These are phyloP conservation scores for Neocallimastix lanati DNA, from an alignment of 192 early-diverging fungal species.

Conservation along the genomic window DNA sequence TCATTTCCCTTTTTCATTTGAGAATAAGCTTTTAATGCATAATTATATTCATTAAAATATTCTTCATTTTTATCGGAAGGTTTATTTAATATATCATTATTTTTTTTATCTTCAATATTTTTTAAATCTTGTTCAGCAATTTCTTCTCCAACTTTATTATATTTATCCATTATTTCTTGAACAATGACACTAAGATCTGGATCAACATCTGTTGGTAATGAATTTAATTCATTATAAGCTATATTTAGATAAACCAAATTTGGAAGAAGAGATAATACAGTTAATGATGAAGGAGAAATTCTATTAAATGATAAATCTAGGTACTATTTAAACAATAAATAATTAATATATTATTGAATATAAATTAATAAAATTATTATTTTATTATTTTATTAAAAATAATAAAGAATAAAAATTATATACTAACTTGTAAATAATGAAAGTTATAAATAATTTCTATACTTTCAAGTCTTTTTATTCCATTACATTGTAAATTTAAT, in stretches of 20 bases:
- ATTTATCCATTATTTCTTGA: slow-evolving; percentile 26
- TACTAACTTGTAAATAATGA: slow-evolving; percentile 13
- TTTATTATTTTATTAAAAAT: too few relatives aligned
- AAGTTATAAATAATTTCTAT: slow-evolving; percentile 28
- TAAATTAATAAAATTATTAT: too few relatives aligned
- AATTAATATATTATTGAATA: too few relatives aligned
- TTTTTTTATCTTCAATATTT: slow-evolving; percentile 5
- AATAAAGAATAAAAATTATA: too few relatives aligned
- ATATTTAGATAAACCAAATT: slow-evolving; percentile 18
- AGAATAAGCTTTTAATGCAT: slow-evolving; percentile 3
- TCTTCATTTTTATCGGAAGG: background rate
- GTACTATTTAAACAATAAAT: too few relatives aligned
- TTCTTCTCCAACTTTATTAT: slow-evolving; percentile 12
- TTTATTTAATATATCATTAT: background rate
- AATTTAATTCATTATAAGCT: slow-evolving; percentile 15
- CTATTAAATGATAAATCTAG: slow-evolving; percentile 33
- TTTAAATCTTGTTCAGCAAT: slow-evolving; percentile 13
- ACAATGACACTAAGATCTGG: slow-evolving; percentile 9
- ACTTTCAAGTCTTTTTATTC: slow-evolving; percentile 21
- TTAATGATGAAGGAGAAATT: slow-evolving; percentile 12
- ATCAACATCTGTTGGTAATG: slow-evolving; percentile 10
- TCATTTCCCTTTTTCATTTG: slow-evolving; percentile 1
- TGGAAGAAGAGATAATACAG: slow-evolving; percentile 18
- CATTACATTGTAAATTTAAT: slow-evolving; percentile 24
- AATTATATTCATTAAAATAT: background rate